These are phyloP conservation scores for Brassica juncea DNA, from an alignment of 345 rosid genomes.

Conservation along the genomic window DNA sequence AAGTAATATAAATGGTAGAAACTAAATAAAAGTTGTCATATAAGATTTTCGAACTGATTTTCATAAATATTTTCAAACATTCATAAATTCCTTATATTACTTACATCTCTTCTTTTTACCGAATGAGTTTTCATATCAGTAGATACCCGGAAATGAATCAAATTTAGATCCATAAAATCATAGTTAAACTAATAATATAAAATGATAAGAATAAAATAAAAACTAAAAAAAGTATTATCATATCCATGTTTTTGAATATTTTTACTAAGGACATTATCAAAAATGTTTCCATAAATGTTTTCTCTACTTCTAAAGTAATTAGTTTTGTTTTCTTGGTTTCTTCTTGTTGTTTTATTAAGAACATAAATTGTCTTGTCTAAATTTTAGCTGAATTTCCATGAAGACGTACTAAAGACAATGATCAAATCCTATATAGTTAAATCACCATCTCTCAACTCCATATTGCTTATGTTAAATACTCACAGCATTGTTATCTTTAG, in stretches of 20 bases:
- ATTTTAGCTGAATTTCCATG: conserved; percentile 48
- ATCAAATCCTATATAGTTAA: background rate
- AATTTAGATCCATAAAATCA: no score
- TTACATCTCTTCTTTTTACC: no score
- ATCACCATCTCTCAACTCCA: no score
- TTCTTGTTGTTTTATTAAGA: background rate
- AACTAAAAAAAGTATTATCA: no score
- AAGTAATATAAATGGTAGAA: background rate
- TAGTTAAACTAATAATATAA: no score
- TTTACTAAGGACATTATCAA: background rate
- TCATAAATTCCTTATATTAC: no score
- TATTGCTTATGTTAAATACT: no score
- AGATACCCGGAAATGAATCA: no score
- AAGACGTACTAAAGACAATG: conserved; percentile 72
- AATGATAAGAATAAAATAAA: no score
- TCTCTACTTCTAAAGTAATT: background rate
- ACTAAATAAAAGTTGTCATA: background rate
- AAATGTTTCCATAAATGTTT: background rate
- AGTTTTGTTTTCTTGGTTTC: background rate
- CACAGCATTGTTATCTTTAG: conserved; percentile 31
- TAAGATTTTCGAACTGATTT: background rate
- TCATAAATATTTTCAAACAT: background rate
- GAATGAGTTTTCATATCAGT: no score
- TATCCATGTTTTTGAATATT: no score
- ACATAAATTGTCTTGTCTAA: background rate